Base-by-base conservation (phyloP, 2,329 filamentous ascomycete genomes). In the Colletotrichum orbiculare region DNA sequence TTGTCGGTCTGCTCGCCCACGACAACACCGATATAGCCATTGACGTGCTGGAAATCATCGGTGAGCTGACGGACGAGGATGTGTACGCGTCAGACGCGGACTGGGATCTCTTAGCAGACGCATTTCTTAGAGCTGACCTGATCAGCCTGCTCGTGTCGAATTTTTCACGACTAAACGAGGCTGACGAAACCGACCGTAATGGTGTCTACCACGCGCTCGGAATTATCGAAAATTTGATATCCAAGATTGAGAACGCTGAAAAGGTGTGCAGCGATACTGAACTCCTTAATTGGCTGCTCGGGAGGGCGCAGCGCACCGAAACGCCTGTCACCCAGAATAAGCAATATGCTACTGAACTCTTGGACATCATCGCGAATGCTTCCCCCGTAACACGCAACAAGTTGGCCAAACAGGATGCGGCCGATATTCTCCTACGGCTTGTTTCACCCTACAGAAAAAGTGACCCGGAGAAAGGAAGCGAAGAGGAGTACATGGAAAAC, bases 1-100 rank as follows among this genome's bases (percentile, higher is more conserved):
- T 99, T 54, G 93, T 97, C 2, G 87, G 90, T 2, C 79, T 99
- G 56, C 81, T 99, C 53, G 91, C 95, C 13, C 96, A 99, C 75
- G 96, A 99, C 72, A 99, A 99, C 75, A 95, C 94, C 0, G 96
- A 99, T 73, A 96, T 99, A 69, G 94, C 96, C 10, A 97, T 98
- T 71, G 92, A 91, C 68, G 92, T 91, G 0, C 89, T 97, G 54
- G 92, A 98, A 79, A 92, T 97, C 50, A 87, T 99, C 54, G 90
- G 88, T 60, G 96, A 99, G 79, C 81, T 98, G 70, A 96, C 93
- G 12, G 96, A 98, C 72, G 94, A 99, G 74, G 95, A 98, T 73
- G 93, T 97, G 2, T 85, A 89, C 46, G 93, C 92, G 2, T 88
- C 91, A 65, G 89, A 94, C 71, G 87, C 87, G 60, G 89, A 97